Percentiles rank a stretch among this genome's conserved stretches.
Conservation (phyloP, 2,329 filamentous ascomycete species). For the Botrytis squamosa region DNA sequence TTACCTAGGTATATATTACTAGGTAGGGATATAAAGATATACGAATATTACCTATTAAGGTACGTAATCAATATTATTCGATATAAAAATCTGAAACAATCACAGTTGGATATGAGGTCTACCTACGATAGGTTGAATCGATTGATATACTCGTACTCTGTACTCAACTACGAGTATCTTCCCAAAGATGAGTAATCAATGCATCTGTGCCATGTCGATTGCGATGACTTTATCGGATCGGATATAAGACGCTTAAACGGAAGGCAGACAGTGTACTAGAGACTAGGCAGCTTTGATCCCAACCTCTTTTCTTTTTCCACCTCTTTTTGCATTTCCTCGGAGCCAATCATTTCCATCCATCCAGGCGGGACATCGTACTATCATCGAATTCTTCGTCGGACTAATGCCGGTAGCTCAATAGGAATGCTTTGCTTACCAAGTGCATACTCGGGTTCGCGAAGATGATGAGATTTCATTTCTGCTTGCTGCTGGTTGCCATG, state of each 20-base stretch:
- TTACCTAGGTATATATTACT: too few species aligned
- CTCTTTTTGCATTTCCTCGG: background rate
- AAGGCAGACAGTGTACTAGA: background rate
- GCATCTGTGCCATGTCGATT: background rate
- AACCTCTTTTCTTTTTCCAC: background rate
- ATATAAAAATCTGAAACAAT: too few species aligned
- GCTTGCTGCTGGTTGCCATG: too few species aligned
- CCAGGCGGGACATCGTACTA: too few species aligned
- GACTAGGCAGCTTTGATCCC: background rate
- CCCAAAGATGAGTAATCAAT: background rate
- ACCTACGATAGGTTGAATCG: too few species aligned
- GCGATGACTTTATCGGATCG: constrained; percentile 1
- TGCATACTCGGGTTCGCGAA: background rate
- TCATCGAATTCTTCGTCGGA: background rate
- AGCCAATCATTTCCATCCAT: background rate
- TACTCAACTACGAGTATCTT: too few species aligned
- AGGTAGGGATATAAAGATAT: too few species aligned
- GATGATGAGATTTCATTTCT: background rate
- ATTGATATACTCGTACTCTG: too few species aligned
- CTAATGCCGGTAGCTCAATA: background rate
- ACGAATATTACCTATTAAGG: too few species aligned
- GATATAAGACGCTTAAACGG: constrained; percentile 3
- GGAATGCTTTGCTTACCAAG: background rate
- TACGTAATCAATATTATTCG: too few species aligned
- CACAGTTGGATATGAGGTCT: background rate